Base-by-base conservation (phyloP, 495 filamentous ascomycete species). In the Daldinia caldariorum region DNA sequence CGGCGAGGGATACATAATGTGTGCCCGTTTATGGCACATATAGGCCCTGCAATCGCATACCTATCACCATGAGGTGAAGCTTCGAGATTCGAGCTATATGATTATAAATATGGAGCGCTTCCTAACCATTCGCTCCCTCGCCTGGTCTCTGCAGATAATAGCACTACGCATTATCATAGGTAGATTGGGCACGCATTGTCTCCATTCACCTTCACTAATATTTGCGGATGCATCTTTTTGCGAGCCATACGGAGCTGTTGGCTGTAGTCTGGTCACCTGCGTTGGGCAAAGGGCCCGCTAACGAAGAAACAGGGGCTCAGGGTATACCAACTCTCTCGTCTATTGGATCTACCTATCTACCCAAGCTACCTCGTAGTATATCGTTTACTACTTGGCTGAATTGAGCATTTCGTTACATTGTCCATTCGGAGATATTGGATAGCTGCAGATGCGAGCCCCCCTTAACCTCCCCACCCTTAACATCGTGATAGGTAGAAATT, bases 401-500 rank as follows among this genome's bases (percentile, higher is more conserved):
- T 50, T 31, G 26, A 20, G 56, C 47, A 29, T 35, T 20, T 34
- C 51, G 49, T 41, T 58, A 63, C 61, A 54, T 63, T 47, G 56
- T 54, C 32, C 12, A 47, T 20, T 65, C 64, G 70, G 61, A 66
- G 64, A 61, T 65, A 68, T 65, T 68, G 61, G 70, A 61, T 37
- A 68, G 70, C 60, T 66, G 70, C 65, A 68, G 61, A 68, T 68
- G 65, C 34, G 10, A 31, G 29, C 61, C 60, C 41, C 41, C 57
- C 61, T 62, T 43, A 26, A 51, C 16, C 65, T 26, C 64, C 55
- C 63, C 69, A 71, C 63, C 29, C 18, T n/a, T 13, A 45, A 6
- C 56, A 62, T 53, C 16, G 56, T 72, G 70, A 72, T 72, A 72
- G 70, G 70, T 65, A 68, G 60, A 65, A 72, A 72, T 61, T 62